Evolutionary conservation across 352 stramenopile species (phyloP).

Genomic region (Globisporangium alternatum): DNA sequence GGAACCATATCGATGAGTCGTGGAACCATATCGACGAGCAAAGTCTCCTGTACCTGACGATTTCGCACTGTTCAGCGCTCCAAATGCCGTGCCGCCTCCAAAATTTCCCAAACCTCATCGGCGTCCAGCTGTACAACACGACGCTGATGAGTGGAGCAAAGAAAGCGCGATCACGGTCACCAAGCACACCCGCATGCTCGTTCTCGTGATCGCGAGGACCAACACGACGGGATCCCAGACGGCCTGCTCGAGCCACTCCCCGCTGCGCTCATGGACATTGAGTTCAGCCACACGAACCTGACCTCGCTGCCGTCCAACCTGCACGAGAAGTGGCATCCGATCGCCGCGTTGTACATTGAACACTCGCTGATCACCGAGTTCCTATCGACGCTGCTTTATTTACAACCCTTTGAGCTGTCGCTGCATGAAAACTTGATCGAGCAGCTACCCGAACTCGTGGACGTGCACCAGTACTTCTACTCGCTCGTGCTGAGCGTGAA

Average conservation of each 20-base stretch:
- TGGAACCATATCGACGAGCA: not conserved
- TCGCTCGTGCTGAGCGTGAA: constrained; percentile 6
- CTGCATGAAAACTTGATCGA: constrained; percentile 9
- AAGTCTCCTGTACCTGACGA: constrained; percentile 12
- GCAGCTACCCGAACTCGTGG: constrained; percentile 1
- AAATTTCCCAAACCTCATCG: constrained; percentile 6
- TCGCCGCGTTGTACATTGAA: constrained; percentile 4
- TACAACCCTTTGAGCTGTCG: not conserved
- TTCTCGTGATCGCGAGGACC: constrained; percentile 1
- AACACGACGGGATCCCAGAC: constrained; percentile 13
- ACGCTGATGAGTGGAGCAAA: constrained; percentile 11
- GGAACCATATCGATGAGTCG: not conserved
- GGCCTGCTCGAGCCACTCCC: constrained; percentile 10
- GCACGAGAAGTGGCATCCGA: constrained; percentile 6
- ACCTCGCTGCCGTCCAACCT: constrained; percentile 12
- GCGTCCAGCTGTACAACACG: constrained; percentile 9
- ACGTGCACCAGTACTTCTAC: constrained; percentile 23
- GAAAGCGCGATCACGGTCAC: not conserved
- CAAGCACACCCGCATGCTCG: constrained; percentile 6
- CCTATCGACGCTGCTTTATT: not conserved
- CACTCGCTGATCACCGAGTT: constrained; percentile 9
- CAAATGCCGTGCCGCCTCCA: not conserved
- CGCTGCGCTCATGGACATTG: not conserved
- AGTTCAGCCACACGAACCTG: constrained; percentile 13
- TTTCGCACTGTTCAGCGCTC: constrained; percentile 11